phyloP scores from a whole-genome alignment of 257 asterid genomes.

The Striga asiatica region DNA sequence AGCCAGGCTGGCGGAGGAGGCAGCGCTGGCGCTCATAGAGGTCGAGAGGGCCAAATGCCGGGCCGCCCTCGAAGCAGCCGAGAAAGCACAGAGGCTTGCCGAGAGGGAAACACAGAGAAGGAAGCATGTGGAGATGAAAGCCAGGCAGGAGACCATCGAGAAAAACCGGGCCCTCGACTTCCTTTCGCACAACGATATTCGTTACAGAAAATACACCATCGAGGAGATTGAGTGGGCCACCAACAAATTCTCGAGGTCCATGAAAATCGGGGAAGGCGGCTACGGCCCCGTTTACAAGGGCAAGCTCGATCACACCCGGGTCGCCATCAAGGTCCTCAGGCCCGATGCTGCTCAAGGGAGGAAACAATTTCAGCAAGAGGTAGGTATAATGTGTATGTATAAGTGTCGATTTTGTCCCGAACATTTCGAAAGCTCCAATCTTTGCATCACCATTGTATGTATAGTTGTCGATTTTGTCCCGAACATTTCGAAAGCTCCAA shows the following conservation, averaged over 20 bases:
- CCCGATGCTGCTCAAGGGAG: constrained; percentile 61
- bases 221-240: constrained; percentile 57
- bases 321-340: constrained; percentile 58
- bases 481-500: no score
- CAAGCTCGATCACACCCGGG: constrained; percentile 58
- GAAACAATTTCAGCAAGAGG: constrained; percentile 77
- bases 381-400: no score
- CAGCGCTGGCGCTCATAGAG: constrained; percentile 36
- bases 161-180: constrained; percentile 36
- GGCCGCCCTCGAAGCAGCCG: constrained; percentile 58
- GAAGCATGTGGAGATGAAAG: constrained; percentile 39
- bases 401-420: no score
- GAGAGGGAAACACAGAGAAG: constrained; percentile 50
- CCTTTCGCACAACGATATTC: constrained; percentile 29
- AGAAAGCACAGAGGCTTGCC: constrained; percentile 49
- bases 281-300: constrained; percentile 67
- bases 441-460: neutral
- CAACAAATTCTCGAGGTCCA: constrained; percentile 28
- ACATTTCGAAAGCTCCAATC: neutral
- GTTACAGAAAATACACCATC: constrained; percentile 46
- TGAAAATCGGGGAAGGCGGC: constrained; percentile 68
- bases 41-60: constrained; percentile 49
- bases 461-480: neutral
- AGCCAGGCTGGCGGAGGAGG: constrained; percentile 34
- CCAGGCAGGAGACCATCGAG: constrained; percentile 35